These are phyloP conservation scores for sunflower (Helianthus annuus) DNA, from an alignment of 129 eudicot genomes.

Conservation along the genomic window HanXRQr2.0-SUNRISE NC_035442.2:143728053-143728552, in stretches of 20 bases:
- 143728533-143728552: no score
- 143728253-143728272: neutral
- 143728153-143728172: neutral
- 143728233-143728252: neutral
- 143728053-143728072: neutral
- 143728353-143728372: no score
- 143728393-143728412: no score
- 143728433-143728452: no score
- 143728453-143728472: no score
- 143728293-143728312: neutral
- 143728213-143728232: conserved; percentile 2
- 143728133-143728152: neutral
- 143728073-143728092: neutral
- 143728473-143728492: no score
- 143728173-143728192: neutral
- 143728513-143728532: no score
- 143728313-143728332: neutral
- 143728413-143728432: no score
- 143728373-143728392: no score
- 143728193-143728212: no score
- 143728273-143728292: neutral
- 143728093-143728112: neutral
- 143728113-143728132: neutral
- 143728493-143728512: no score
- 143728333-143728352: neutral